phyloP scores from a whole-genome alignment of 2,329 filamentous ascomycete genomes.

The Aaosphaeria pasadenensis region DNA sequence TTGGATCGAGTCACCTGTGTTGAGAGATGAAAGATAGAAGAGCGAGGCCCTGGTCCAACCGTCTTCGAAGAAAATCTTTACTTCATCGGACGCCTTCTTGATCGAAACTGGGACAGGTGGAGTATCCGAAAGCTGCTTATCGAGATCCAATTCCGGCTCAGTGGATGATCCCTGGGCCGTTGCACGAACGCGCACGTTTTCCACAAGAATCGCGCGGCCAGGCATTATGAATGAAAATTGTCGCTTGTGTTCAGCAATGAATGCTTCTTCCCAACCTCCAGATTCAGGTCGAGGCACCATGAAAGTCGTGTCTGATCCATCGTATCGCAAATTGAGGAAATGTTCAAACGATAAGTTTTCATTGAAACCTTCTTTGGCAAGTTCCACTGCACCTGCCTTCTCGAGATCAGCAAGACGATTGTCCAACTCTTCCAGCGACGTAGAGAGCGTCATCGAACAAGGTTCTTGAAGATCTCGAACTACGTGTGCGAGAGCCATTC shows the following conservation, averaged over 20 bases:
- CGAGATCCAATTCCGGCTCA: slow-evolving; percentile 7
- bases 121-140: slow-evolving; percentile 12
- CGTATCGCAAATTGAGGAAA: slow-evolving; percentile 46
- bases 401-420: slow-evolving; percentile 69
- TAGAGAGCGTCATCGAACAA: slow-evolving; percentile 21
- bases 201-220: slow-evolving; percentile 40
- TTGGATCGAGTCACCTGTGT: slow-evolving; percentile 12
- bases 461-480: slow-evolving; percentile 43
- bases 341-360: slow-evolving; percentile 20
- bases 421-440: slow-evolving; percentile 46
- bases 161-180: slow-evolving; percentile 12
- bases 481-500: slow-evolving; percentile 47
- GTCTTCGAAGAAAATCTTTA: slow-evolving; percentile 19
- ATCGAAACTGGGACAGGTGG: slow-evolving; percentile 4
- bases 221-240: slow-evolving; percentile 44
- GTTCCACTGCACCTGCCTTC: slow-evolving; percentile 57
- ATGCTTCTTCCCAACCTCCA: slow-evolving; percentile 34
- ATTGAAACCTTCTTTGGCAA: slow-evolving; percentile 66
- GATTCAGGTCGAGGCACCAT: slow-evolving; percentile 37
- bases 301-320: slow-evolving; percentile 43
- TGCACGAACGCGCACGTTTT: slow-evolving; percentile 44
- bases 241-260: slow-evolving; percentile 37
- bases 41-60: slow-evolving; percentile 18
- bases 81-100: slow-evolving; percentile 1
- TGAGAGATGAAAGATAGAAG: slow-evolving; percentile 17